Conservation (phyloP, 2,329 filamentous ascomycete genomes). For the Coniochaeta sp. region DNA sequence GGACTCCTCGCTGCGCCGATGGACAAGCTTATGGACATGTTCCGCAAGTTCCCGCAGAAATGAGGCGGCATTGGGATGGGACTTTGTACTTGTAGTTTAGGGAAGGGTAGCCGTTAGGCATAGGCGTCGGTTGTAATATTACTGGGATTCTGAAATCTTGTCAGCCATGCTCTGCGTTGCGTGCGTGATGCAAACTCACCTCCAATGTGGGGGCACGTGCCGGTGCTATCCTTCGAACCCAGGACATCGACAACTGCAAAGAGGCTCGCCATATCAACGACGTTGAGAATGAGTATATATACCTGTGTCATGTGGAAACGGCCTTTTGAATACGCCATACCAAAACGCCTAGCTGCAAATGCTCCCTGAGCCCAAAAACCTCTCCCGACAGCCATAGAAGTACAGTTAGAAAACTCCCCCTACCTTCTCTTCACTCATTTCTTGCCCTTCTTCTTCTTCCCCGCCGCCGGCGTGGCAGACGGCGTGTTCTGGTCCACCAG, state of each 20-base stretch:
- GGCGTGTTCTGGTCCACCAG: conserved; percentile 58
- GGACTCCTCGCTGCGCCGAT: conserved; percentile 49
- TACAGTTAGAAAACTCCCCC: not conserved
- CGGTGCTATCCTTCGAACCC: too few relatives aligned
- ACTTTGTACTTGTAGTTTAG: not conserved
- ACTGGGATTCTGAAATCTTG: not conserved
- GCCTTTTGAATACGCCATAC: not conserved
- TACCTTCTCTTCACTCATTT: conserved; percentile 33
- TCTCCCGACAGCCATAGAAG: not conserved
- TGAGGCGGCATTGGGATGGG: not conserved
- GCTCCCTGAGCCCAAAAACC: not conserved
- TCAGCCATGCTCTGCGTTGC: too few relatives aligned
- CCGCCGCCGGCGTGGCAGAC: conserved; percentile 27
- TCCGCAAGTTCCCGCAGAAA: conserved; percentile 31
- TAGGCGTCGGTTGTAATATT: not conserved
- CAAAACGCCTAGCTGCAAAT: conserved; percentile 2
- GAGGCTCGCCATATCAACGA: too few relatives aligned
- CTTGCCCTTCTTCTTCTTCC: conserved; percentile 60
- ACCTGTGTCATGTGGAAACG: not conserved
- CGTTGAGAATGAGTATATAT: not conserved
- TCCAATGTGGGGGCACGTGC: too few relatives aligned
- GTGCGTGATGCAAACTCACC: too few relatives aligned
- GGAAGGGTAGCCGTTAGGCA: not conserved
- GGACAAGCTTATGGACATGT: conserved; percentile 49
- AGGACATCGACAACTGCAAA: too few relatives aligned